Base-by-base conservation (phyloP, 805 yeast genomes). In the Kodamaea lidongshanica region DNA sequence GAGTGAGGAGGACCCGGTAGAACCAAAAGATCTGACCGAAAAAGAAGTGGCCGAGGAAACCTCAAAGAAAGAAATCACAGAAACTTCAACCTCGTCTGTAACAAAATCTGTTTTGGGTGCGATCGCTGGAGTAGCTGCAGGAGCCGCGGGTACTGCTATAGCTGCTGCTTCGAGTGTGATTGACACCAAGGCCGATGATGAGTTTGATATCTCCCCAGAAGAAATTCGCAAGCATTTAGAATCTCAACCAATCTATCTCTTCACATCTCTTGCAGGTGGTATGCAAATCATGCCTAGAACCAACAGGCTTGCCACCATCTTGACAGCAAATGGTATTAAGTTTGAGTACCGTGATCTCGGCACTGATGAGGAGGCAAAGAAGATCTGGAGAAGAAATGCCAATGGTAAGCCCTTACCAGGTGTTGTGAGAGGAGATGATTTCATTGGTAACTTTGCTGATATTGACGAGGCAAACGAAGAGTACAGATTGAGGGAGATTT, bases 211-310 rank as follows among this genome's bases (percentile, higher is more conserved):
- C 4, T 55, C 65, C 6, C 61, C 67, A 5, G 69, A 61, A 37
- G 70, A 64, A 31, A 43, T 62, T 26, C 59, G 66, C 28, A 57
- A 58, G 42, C 67, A 65, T 39, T 46, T 63, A 27, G 61, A 63
- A 37, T 46, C 65, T n/a, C 61, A 52, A 34, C 88, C 92, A 2
- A 77, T 86, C 13, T 85, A 74, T 52, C 52, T 87, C 15, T 86
- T 67, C 58, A 87, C 96, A 0, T 88, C 96, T 0, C 63, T 86
- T 25, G 89, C 95, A 0, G 94, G 94, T 16, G 94, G 92, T 1
- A 78, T 76, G 70, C 82, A 80, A 51, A 74, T 88, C 54, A 73
- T 78, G 40, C 71, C 79, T 10, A 66, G 88, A 44, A 86, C 95
- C 10, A 83, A 81, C 46, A 64, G 94, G 33, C 56, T 88, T 34